phyloP scores from a whole-genome alignment of 495 filamentous ascomycete genomes.

The Aspergillus carlsbadensis region DNA sequence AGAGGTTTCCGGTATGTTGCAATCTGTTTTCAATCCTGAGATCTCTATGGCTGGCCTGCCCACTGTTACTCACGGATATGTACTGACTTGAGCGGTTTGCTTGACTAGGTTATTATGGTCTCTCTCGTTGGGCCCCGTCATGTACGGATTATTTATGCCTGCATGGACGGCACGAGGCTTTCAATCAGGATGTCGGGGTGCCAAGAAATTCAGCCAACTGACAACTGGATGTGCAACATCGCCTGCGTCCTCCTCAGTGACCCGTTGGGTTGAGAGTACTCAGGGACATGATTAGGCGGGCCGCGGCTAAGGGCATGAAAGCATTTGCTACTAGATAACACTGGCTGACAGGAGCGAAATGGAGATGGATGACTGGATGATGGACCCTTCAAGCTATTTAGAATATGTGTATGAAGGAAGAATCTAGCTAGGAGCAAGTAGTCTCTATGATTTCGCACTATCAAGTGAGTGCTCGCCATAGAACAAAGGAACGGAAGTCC shows the following conservation, averaged over 20 bases:
- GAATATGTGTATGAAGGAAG: too few relatives aligned
- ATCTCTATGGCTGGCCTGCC: neutral
- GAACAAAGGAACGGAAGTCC: too few relatives aligned
- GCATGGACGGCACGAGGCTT: neutral
- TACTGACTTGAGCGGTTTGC: neutral
- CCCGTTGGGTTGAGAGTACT: neutral
- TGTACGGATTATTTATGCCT: neutral
- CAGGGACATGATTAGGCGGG: neutral
- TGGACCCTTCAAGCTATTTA: too few relatives aligned
- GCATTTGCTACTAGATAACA: neutral
- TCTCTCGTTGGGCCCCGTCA: neutral
- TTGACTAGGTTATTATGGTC: neutral
- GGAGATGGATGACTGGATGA: too few relatives aligned
- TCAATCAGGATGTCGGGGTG: neutral
- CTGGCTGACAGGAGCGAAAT: too few relatives aligned
- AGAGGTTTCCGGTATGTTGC: neutral
- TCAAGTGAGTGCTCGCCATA: too few relatives aligned
- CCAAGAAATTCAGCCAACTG: neutral
- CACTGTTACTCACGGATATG: neutral
- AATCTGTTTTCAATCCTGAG: neutral
- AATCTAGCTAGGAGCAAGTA: too few relatives aligned
- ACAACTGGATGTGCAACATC: neutral
- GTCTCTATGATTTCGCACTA: too few relatives aligned
- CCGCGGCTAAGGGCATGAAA: neutral
- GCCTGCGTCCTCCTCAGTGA: neutral